These are phyloP conservation scores for Prunus mume DNA, from an alignment of 306 rosid genomes.

Conservation along the genomic window DNA sequence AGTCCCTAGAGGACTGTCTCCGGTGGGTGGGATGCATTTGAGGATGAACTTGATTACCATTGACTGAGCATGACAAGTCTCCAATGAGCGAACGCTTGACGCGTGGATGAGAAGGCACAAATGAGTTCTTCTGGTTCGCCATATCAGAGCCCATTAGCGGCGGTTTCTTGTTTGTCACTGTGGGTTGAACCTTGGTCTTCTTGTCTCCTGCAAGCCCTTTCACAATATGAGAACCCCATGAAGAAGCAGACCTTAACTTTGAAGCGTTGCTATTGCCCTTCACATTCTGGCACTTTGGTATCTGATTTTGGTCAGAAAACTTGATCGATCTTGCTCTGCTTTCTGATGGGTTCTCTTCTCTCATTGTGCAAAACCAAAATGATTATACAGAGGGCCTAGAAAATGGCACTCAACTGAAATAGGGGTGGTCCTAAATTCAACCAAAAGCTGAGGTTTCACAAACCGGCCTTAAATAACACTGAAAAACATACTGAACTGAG, in stretches of 20 bases:
- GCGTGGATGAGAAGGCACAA: conserved; percentile 57
- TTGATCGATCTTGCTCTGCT: conserved; percentile 51
- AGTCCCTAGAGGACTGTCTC: conserved; percentile 88
- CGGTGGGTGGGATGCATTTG: conserved; percentile 59
- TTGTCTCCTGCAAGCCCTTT: conserved; percentile 81
- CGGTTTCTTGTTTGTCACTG: conserved; percentile 42
- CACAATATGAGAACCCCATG: conserved; percentile 94
- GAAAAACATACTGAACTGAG: background rate
- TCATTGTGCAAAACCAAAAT: conserved; percentile 41
- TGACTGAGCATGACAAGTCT: conserved; percentile 67
- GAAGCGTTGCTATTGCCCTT: conserved; percentile 48
- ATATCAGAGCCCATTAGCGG: conserved; percentile 45
- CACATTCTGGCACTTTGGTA: conserved; percentile 52
- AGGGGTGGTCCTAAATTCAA: background rate
- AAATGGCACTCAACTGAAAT: background rate
- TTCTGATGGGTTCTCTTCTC: conserved; percentile 78
- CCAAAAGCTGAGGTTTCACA: background rate
- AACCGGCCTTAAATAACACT: background rate
- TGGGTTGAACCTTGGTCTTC: conserved; percentile 45
- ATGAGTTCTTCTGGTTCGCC: conserved; percentile 43
- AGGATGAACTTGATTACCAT: conserved; percentile 66
- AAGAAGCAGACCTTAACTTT: conserved; percentile 61
- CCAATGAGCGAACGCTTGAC: conserved; percentile 79
- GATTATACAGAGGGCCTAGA: background rate
- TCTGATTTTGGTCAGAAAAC: conserved; percentile 76